Evolutionary conservation across 225 moss, liverwort and hornwort genomes (phyloP), one percentile per base, ranked within the genome.

Genomic region (Polytrichum commune): DNA sequence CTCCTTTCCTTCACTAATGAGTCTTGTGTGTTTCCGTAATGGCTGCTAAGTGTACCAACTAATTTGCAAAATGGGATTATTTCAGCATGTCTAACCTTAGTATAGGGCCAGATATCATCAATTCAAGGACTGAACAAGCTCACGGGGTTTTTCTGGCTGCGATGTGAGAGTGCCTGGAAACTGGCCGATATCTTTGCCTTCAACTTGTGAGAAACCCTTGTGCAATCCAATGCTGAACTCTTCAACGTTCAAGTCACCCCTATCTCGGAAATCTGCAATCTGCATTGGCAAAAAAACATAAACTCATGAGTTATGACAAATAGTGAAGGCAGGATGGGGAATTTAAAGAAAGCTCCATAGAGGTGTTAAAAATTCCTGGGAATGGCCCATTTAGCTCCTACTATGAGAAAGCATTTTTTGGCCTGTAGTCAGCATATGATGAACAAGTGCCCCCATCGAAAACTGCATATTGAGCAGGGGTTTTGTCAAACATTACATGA

Each of bases 151-250:
- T 65, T 66, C 33, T 4, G 81, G 62, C 66, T 85, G 73, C 24
- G 72, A 54, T n/a, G 35, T 70, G 65, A 76, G 33, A 68, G 82
- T 79, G 63, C 86, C 84, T 57, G 86, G 84, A 67, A 86, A 89
- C 73, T 89, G 89, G 27, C 89, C 89, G 6, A 86, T 84, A n/a
- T 89, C 89, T 73, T 86, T 75, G 63, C 89, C 86, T 68, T 80
- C 64, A 23, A 89, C 82, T 60, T 55, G 67, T 60, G 86, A 81
- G 75, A 89, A 84, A 32, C 76, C 86, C 66, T 86, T 80, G 32
- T 80, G 69, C 64, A 89, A 78, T 64, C 89, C 89, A 73, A 89
- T 76, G 60, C 86, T 86, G 27, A 89, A 86, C 69, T 86, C 86
- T 69, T 89, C 89, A 55, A 78, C 76, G 66, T 84, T 86, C 63